Evolutionary conservation across 2,329 filamentous ascomycete genomes (phyloP), one percentile per base, ranked within the genome.

Genomic region (Epichloe sylvatica): DNA sequence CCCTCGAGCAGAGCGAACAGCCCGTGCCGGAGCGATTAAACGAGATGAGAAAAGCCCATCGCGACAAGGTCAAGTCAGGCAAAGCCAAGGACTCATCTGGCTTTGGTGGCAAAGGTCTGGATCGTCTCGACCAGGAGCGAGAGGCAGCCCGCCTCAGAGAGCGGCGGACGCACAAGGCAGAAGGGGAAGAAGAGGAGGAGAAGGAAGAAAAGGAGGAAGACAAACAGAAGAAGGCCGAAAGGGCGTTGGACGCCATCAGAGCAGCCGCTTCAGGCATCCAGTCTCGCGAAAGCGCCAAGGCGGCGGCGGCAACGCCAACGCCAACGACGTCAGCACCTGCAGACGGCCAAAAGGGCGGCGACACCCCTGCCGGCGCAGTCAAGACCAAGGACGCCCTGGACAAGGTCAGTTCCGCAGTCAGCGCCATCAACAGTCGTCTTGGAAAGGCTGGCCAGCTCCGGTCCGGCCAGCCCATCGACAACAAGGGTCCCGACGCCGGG

Each of bases 401-500:
- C 67, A 87, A 86, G 70, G 91, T 92, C 52, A 84, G 84, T 52
- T 86, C 86, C n/a, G 91, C 91, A 5, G 89, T 92, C 58, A 88
- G 83, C 58, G 85, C 84, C 64, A 95, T 98, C 69, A 90, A 95
- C 65, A 83, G 83, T 53, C 88, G 92, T 56, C 77, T 98, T 38
- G 91, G 87, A 61, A 87, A 88, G 58, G 87, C 88, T 35, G 90
- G 90, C 36, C 85, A 92, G 63, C 83, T 96, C 59, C 84, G 92
- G 52, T 84, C 87, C 4, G 92, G 92, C 13, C 90, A 94, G 53
- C 89, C 92, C 7, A 94, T 96, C 63, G 92, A 98, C 71, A 98
- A 98, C 71, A 96, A 96, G 67, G 92, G 92, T 1, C 92, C 92
- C 0, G 92, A 98, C 66, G 92, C 92, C 3, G 92, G 92, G 47